These are phyloP conservation scores for Lentinula aciculospora DNA, from an alignment of 768 basidiomycete species.

Conservation along the genomic window DNA sequence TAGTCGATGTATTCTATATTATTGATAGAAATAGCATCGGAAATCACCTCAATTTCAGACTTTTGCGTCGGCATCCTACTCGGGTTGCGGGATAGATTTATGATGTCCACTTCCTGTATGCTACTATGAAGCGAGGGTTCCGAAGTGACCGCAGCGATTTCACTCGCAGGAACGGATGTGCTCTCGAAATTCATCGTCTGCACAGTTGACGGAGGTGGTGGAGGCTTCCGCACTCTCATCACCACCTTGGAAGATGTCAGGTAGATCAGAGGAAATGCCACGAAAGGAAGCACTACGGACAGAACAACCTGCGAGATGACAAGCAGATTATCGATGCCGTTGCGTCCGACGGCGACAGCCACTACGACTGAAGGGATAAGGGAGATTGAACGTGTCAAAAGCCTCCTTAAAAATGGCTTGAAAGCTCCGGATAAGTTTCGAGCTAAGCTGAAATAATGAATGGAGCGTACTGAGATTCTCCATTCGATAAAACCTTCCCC, in stretches of 20 bases:
- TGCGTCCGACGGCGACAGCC: conserved; percentile 58
- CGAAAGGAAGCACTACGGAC: conserved; percentile 69
- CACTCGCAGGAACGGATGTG: background rate
- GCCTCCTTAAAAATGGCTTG: conserved; percentile 55
- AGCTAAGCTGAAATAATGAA: background rate
- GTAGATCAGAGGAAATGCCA: conserved; percentile 67
- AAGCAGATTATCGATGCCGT: conserved; percentile 62
- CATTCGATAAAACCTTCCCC: conserved; percentile 78
- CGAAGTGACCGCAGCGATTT: background rate
- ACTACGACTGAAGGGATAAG: conserved; percentile 67
- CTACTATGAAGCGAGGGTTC: background rate
- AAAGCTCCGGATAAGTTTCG: background rate
- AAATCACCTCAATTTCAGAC: background rate
- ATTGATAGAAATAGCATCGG: conserved; percentile 3
- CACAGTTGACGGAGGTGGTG: background rate
- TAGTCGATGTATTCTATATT: conserved; percentile 26
- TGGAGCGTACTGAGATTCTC: conserved; percentile 46
- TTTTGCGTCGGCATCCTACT: background rate
- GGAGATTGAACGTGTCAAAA: conserved; percentile 65
- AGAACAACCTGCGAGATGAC: conserved; percentile 75
- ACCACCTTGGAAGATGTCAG: conserved; percentile 55
- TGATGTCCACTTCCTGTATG: background rate
- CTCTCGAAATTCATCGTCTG: background rate
- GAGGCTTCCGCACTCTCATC: conserved; percentile 52
- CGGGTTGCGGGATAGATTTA: background rate